Evolutionary conservation across 495 filamentous ascomycete species (phyloP).

Genomic region (Bryoglossum gracile): DNA sequence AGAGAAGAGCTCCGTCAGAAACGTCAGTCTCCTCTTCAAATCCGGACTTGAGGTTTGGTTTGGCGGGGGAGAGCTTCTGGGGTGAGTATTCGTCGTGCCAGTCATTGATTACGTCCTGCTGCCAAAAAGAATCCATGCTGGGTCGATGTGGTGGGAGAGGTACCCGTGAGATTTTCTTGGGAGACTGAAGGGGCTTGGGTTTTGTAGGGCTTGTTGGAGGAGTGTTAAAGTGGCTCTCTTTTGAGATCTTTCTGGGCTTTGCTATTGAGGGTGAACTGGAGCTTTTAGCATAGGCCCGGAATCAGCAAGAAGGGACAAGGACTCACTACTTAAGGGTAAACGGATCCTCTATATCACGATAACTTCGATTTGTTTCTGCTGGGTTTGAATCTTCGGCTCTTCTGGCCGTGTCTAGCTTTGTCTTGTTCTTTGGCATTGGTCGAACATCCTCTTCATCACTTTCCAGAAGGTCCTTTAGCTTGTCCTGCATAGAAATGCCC

Average conservation of each 20-base stretch:
- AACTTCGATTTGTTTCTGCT: no score
- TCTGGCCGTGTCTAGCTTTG: no score
- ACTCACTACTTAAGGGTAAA: constrained; percentile 19
- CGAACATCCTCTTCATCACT: neutral
- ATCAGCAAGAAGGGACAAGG: neutral
- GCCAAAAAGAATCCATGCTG: constrained; percentile 76
- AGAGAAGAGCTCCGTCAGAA: neutral
- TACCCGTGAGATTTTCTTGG: constrained; percentile 24
- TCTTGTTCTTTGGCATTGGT: no score
- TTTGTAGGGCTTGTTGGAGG: constrained; percentile 15
- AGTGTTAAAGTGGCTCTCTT: constrained; percentile 25
- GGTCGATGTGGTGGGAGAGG: constrained; percentile 43
- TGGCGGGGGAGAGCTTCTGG: constrained; percentile 38
- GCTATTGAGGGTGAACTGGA: constrained; percentile 19
- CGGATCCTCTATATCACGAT: constrained; percentile 14
- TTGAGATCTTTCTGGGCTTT: constrained; percentile 30
- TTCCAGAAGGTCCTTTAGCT: neutral
- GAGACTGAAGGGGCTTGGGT: constrained; percentile 19
- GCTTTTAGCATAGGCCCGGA: neutral
- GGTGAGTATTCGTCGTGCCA: constrained; percentile 81
- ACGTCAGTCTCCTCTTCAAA: constrained; percentile 10
- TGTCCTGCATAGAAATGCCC: no score
- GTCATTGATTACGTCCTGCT: constrained; percentile 60
- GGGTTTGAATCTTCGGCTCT: no score
- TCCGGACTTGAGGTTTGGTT: neutral